Conservation (phyloP, 2,329 filamentous ascomycete genomes). For the Alternaria brassicae region DNA sequence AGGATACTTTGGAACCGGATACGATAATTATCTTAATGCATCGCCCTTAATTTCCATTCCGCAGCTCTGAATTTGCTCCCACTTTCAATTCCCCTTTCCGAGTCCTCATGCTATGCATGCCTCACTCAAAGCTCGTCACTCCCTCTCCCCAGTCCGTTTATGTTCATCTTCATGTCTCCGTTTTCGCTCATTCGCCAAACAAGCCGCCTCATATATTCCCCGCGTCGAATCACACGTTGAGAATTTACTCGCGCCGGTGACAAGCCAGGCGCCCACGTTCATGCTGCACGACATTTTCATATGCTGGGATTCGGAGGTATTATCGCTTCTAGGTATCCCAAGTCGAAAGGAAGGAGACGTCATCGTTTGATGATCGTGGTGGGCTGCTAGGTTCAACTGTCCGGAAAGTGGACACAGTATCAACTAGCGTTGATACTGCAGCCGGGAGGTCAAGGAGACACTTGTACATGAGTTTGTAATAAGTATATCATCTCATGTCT, state of each 20-base stretch:
- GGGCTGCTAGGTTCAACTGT: too few relatives aligned
- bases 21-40: neutral
- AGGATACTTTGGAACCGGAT: neutral
- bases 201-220: neutral
- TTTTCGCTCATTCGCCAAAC: neutral
- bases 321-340: neutral
- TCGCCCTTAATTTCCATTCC: neutral
- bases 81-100: neutral
- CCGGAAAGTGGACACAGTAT: too few relatives aligned
- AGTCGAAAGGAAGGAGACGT: neutral
- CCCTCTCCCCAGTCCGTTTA: neutral
- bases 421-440: too few relatives aligned
- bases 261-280: neutral
- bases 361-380: neutral
- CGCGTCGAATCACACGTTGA: constrained; percentile 1
- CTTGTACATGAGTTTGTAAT: neutral
- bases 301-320: neutral
- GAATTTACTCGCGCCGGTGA: neutral
- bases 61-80: neutral
- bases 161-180: neutral
- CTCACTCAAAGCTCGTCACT: neutral
- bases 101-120: neutral
- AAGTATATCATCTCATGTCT: too few relatives aligned
- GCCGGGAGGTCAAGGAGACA: neutral
- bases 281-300: neutral